Evolutionary conservation across 1,139 yeast species (phyloP), one percentile per base, ranked within the genome.

Genomic region (Chernovozyma sophiae-reginae): DNA sequence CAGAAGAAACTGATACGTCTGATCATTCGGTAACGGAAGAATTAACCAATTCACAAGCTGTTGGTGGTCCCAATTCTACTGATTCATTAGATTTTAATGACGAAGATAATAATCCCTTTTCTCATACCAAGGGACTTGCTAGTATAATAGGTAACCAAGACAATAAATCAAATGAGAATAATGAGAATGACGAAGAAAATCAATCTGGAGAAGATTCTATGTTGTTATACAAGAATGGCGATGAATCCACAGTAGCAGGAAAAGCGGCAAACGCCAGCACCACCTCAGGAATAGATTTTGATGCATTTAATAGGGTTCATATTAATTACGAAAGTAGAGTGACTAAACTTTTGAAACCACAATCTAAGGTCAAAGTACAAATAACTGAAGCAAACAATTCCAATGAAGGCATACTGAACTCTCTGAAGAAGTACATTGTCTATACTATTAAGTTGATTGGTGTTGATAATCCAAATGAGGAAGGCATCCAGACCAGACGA

Each of bases 331-430:
- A 68, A 41, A 65, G 65, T 36, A 47, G 75, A 36, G 69, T 68
- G 4, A 55, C 65, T 25, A 58, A 60, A 39, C 48, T 69, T 12
- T 52, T 70, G 33, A 52, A 52, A 32, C 64, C 68, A 1, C 47
- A 48, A 12, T 52, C 58, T 14, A 56, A 60, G 24, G 60, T 74
- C 23, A 57, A 53, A 23, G 68, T 83, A 12, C 69, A 72, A 37
- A 87, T 89, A 38, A 65, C 74, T 0, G 94, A 85, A 44, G 95
- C 96, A 0, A 81, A 81, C 20, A 86, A 84, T 55, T 75, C 86
- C 27, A 81, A 77, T 37, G 96, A 89, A 50, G 86, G 87, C 15
- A 53, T 62, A 60, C 52, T 57, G 70, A 82, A 71, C 41, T 51
- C 81, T 64, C 54, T 72, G 81, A 56, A 81, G 79, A 68, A 67